Base-by-base conservation (phyloP, 2,329 filamentous ascomycete species). In the Beauveria medogensis region DNA sequence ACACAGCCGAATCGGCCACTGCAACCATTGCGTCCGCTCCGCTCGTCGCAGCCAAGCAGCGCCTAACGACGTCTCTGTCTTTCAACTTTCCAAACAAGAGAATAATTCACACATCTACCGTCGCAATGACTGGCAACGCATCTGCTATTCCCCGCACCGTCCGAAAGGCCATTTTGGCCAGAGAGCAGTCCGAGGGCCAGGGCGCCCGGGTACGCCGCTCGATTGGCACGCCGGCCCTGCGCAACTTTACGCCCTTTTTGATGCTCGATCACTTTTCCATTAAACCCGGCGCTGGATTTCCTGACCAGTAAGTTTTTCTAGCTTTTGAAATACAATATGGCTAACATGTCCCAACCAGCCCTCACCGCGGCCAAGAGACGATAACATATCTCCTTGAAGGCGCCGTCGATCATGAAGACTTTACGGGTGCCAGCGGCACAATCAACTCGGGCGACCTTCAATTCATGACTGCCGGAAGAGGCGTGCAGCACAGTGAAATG, bases 401-500 rank as follows among this genome's bases (percentile, higher is more conserved):
- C 65, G 90, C 84, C 3, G 86, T 96, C 62, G 91, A 96, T 75
- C 92, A 96, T 70, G 92, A 96, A 76, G 92, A 96, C 73, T 96
- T 96, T 67, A 87, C 90, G 2, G 92, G 92, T 14, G 87, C 94
- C 77, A 82, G 82, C 55, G 94, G 93, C 62, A 94, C 89, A 3
- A 91, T 97, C 67, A 82, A 88, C 63, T 76, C 89, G 0, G 93
- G 93, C n/a, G 93, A 97, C 71, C 77, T 97, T 53, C 93, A 97
- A 72, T 97, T 97, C 80, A 97, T 97, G 94, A 97, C 93, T 0
- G 93, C 93, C 1, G 93, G 93, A 4, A 80, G 82, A 22, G 93
- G 93, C 47, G 95, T 97, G 68, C 89, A 97, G 74, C 94, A 97
- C 74, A 91, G 92, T 43, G 93, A 97, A 76, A 97, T 97, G 92